Evolutionary conservation across 495 filamentous ascomycete species (phyloP).

Genomic region (Cryomyces antarcticus): DNA sequence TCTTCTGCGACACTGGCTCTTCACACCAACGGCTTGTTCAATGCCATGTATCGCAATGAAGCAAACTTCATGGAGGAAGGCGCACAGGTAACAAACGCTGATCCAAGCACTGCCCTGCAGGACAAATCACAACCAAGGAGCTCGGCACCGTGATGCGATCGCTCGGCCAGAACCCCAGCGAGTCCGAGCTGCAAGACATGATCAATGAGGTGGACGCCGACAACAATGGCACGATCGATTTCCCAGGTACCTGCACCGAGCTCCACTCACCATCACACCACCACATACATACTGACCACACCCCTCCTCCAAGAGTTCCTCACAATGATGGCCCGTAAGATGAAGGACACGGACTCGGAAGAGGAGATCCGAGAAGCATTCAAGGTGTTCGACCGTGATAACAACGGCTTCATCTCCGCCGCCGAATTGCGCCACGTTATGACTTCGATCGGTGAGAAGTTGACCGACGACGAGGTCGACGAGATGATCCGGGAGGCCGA

Average conservation of each 20-base stretch:
- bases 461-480: constrained; percentile 98
- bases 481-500: constrained; percentile 99
- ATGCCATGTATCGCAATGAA: too few species aligned
- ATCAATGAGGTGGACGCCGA: constrained; percentile 99
- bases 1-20: too few species aligned
- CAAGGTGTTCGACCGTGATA: constrained; percentile 97
- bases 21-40: too few species aligned
- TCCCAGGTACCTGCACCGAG: constrained; percentile 47
- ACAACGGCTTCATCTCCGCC: constrained; percentile 98
- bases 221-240: constrained; percentile 99
- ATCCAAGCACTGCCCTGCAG: constrained; percentile 22
- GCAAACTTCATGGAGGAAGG: too few species aligned
- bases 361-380: constrained; percentile 94
- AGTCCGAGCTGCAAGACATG: constrained; percentile 98
- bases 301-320: constrained; percentile 52
- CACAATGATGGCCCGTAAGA: constrained; percentile 99
- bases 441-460: constrained; percentile 98
- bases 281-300: constrained; percentile 1
- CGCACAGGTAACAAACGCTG: too few species aligned
- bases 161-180: constrained; percentile 96
- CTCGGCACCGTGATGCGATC: constrained; percentile 98
- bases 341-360: constrained; percentile 99
- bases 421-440: constrained; percentile 97
- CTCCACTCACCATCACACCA: neutral
- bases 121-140: constrained; percentile 99